Conservation (phyloP, 306 rosid species). For the Citrullus amarus region DNA sequence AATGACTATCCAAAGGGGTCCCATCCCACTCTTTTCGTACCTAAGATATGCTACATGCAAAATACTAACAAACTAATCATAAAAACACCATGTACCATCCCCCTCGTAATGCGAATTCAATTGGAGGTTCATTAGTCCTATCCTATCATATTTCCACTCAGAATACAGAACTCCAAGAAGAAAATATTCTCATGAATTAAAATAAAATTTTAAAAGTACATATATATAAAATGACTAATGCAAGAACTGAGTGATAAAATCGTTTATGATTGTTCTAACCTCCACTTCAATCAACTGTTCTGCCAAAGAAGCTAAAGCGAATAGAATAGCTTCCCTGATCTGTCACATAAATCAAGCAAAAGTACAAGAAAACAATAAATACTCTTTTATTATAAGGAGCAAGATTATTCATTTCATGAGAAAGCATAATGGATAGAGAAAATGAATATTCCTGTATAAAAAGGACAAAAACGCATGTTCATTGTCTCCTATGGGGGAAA, state of each 20-base stretch:
- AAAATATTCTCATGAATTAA: neutral
- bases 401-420: neutral
- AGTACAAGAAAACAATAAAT: neutral
- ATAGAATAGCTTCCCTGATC: conserved; percentile 84
- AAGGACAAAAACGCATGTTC: neutral
- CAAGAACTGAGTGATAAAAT: conserved; percentile 3
- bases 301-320: conserved; percentile 64
- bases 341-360: conserved; percentile 31
- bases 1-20: neutral
- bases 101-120: neutral
- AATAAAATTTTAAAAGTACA: neutral
- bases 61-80: neutral
- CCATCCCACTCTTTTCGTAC: neutral
- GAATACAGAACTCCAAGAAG: neutral
- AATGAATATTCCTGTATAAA: neutral
- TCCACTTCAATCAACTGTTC: conserved; percentile 65
- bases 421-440: neutral
- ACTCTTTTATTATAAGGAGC: neutral
- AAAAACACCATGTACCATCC: neutral
- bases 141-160: neutral
- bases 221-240: neutral
- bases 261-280: conserved; percentile 28
- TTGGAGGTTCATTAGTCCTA: neutral
- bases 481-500: neutral
- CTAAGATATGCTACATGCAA: neutral